Evolutionary conservation across 2,329 filamentous ascomycete species (phyloP), one percentile per base, ranked within the genome.

Genomic region (Cercospora sp.): DNA sequence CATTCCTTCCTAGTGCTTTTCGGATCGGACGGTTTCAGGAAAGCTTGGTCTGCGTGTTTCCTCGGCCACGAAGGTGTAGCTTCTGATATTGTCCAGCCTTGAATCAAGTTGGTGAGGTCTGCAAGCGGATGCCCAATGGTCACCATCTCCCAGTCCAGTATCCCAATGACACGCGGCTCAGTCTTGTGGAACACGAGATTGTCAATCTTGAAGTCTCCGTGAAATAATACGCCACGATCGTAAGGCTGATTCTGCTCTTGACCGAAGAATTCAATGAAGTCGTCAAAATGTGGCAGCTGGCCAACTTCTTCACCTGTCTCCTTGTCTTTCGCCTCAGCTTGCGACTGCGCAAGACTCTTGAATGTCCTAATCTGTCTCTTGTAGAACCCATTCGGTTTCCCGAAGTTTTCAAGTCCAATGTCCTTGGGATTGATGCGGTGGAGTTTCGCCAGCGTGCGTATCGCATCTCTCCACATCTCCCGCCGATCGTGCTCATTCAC

Each of bases 81-180:
- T 24, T 71, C 72, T 21, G 70, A 72, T 49, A 75, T 74, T 16
- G 74, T 75, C 73, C 73, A 75, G 26, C 66, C 67, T 65, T 71
- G 66, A 9, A 73, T 66, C n/a, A 98, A 84, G 80, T 98, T 98
- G 79, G 90, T 89, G 55, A 98, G 83, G 79, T 99, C 95, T 6
- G 91, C 94, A 30, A 97, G 87, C 2, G 95, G 95, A 79, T 99
- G 94, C n/a, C 95, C 95, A 63, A 97, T 90, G 0, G 95, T 98
- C 43, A 93, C 93, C 93, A 99, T 97, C 83, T 98, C 95, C 94
- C 94, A 98, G 82, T 99, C 95, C 3, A 98, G 82, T 63, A 98
- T 94, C 5, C 94, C 95, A 80, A 98, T 94, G 13, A 98, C 94
- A 63, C 89, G 84, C 8, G 94, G 89, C 79, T 94, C 91, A 0